Evolutionary conservation across 129 eudicot genomes (phyloP).

Genomic region (Oenanthe sinensis): DNA sequence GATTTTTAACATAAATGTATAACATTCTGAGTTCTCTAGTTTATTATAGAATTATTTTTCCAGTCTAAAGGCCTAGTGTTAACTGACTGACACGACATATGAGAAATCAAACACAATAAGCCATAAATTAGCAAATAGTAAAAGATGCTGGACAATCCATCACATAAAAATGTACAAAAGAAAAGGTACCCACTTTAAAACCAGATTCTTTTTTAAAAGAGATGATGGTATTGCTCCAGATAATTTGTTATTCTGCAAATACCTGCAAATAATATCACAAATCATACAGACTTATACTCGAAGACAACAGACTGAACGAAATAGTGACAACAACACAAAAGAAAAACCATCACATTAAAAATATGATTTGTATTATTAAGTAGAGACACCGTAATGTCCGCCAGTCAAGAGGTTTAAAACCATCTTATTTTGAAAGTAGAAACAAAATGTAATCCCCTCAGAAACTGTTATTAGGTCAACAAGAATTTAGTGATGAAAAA

Average conservation of each 20-base stretch:
- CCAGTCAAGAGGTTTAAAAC: neutral
- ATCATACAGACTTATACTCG: neutral
- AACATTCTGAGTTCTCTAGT: neutral
- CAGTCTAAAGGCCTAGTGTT: neutral
- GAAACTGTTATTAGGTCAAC: neutral
- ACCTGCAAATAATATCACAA: constrained; percentile 39
- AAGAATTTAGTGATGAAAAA: neutral
- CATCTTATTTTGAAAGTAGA: too few species aligned
- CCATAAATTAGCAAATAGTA: neutral
- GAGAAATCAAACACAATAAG: neutral
- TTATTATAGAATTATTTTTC: neutral
- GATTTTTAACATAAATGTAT: neutral
- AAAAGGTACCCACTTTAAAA: constrained; percentile 56
- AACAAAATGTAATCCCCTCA: neutral
- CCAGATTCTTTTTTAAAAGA: constrained; percentile 50
- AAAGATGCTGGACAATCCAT: neutral
- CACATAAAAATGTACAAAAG: neutral
- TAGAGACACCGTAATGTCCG: neutral
- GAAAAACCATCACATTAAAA: neutral
- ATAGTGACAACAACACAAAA: neutral
- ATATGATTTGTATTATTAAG: neutral
- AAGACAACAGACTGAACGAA: neutral
- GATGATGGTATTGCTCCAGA: constrained; percentile 65
- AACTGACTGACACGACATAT: neutral
- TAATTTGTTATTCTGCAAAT: constrained; percentile 69